Evolutionary conservation across 106 monocot species (phyloP).

Genomic region (Dioscorea zingiberensis): DNA sequence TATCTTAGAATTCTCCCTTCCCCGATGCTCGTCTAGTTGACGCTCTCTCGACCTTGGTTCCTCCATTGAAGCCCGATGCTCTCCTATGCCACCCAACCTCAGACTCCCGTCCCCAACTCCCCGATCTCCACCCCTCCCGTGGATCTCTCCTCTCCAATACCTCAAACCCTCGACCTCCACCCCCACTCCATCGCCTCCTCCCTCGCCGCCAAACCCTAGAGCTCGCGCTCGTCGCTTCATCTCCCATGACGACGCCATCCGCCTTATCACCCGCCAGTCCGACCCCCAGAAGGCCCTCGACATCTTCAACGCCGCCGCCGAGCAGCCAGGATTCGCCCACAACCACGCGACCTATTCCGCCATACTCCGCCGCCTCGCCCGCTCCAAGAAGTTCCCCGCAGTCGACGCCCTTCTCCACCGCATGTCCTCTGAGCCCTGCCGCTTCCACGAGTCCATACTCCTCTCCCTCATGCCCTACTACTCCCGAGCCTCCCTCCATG

Average conservation of each 20-base stretch:
- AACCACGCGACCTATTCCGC: constrained; percentile 72
- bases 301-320: constrained; percentile 60
- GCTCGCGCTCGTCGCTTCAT: constrained; percentile 30
- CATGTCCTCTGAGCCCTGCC: constrained; percentile 48
- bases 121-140: not conserved
- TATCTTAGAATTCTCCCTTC: too few relatives aligned
- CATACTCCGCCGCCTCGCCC: constrained; percentile 66
- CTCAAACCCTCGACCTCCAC: not conserved
- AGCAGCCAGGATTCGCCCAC: constrained; percentile 63
- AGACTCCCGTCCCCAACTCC: too few relatives aligned
- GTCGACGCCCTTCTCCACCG: constrained; percentile 48
- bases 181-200: not conserved
- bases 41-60: too few relatives aligned
- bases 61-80: not conserved
- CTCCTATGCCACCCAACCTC: not conserved
- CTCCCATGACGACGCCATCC: constrained; percentile 46
- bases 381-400: constrained; percentile 36
- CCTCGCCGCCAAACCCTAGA: not conserved
- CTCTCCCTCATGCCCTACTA: constrained; percentile 55
- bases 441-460: constrained; percentile 58
- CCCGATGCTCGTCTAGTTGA: too few relatives aligned
- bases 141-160: constrained; percentile 2
- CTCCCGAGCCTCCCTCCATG: constrained; percentile 28
- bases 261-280: constrained; percentile 36
- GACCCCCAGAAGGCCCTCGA: constrained; percentile 71